These are phyloP conservation scores for Ganoderma leucocontextum DNA, from an alignment of 1,284 basidiomycete species.

Conservation along the genomic window DNA sequence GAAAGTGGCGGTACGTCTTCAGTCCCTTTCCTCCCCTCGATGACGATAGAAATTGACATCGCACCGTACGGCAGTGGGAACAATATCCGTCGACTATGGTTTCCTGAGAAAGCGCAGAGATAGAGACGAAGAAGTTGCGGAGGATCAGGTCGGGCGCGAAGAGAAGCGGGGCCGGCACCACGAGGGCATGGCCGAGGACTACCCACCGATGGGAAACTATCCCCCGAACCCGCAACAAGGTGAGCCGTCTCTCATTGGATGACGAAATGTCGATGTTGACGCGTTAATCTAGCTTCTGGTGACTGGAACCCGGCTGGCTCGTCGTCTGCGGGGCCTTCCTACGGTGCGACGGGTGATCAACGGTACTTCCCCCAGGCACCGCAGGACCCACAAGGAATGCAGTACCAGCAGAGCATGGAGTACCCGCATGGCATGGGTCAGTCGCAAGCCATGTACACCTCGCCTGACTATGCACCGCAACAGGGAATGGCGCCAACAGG, in stretches of 20 bases:
- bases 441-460: not conserved
- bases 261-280: not conserved
- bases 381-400: not conserved
- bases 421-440: not conserved
- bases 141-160: not conserved
- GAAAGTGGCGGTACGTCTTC: conserved; percentile 3
- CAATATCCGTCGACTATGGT: too few relatives aligned
- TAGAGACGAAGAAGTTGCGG: not conserved
- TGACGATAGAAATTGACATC: too few relatives aligned
- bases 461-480: not conserved
- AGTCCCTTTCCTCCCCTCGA: not conserved
- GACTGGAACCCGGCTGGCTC: not conserved
- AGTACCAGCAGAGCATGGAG: not conserved
- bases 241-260: not conserved
- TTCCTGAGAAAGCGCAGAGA: not conserved
- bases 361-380: not conserved
- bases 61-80: too few relatives aligned
- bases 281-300: not conserved
- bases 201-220: not conserved
- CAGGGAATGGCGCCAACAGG: not conserved
- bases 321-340: not conserved
- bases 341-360: not conserved
- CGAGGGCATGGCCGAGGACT: not conserved
- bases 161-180: not conserved
- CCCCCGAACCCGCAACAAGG: not conserved